Base-by-base conservation (phyloP, 2,329 filamentous ascomycete species). In the Arthrobotrys sinensis region DNA sequence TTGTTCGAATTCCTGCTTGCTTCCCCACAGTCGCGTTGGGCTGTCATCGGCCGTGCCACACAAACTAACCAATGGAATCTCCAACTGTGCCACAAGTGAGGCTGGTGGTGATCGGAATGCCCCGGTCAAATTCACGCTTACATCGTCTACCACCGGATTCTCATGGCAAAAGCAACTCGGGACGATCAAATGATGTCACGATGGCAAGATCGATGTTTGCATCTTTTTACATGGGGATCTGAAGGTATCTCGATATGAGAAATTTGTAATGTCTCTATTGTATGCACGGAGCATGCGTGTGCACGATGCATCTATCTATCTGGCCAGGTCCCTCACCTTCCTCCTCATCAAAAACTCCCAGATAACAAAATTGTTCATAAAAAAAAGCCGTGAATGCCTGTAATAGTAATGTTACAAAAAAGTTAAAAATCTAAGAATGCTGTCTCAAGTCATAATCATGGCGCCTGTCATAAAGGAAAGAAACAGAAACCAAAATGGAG, bases 381-480 rank as follows among this genome's bases (percentile, higher is more conserved):
- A 52, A 48, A 53, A 60, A 57, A 63, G 16, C 53, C 70, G 63
- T 68, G 63, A 68, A 75, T 75, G 70, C 63, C 62, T 52, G 24
- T 65, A 71, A 71, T 57, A 67, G 12, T 75, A 68, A 67, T 75
- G 43, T 68, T 67, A 75, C 62, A 72, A 72, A 40, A 55, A 57
- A 57, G 66, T 50, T 66, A 73, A 28, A 52, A 48, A 45, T 68
- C 63, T 67, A 68, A 11, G 19, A 43, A 67, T 75, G 70, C 52
- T 19, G 52, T 68, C 70, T 55, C 63, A 75, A 43, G 21, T 66
- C 69, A 66, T 73, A 53, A 60, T 73, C 60, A 34, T 57, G 63
- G 63, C 70, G 70, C 70, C 70, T 32, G 50, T 60, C 24, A 32
- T 52, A 62, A 45, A 72, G 24, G 60, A 50, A 75, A 62, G 48